A percentile compares a stretch with the other conserved stretches of the same genome.
Conservation (phyloP, 1,284 basidiomycete species). For the Rugosomyces carneus region DNA sequence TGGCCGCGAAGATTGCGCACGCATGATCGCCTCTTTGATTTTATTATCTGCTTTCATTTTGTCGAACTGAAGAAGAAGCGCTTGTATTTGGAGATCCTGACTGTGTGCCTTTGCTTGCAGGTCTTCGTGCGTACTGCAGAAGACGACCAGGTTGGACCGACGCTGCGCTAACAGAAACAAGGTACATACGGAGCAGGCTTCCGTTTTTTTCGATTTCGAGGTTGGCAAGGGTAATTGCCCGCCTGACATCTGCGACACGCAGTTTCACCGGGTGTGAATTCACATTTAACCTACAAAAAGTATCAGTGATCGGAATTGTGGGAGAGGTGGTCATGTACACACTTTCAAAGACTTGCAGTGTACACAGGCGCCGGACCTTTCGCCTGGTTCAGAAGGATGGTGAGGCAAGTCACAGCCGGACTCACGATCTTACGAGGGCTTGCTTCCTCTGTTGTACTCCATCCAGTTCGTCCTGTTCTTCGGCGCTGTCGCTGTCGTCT, state of each 20-base stretch:
- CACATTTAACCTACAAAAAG: conserved; percentile 42
- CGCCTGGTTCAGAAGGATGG: not conserved
- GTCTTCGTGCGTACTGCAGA: conserved; percentile 50
- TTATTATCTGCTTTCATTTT: conserved; percentile 35
- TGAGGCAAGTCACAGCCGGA: conserved; percentile 1
- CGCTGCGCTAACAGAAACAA: not conserved
- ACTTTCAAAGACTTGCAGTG: conserved; percentile 60
- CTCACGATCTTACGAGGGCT: conserved; percentile 23
- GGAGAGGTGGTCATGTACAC: not conserved
- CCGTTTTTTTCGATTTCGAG: conserved; percentile 49
- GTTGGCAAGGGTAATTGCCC: conserved; percentile 41
- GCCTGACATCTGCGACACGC: conserved; percentile 41
- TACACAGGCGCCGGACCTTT: conserved; percentile 43
- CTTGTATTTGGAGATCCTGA: conserved; percentile 44
- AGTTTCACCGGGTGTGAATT: conserved; percentile 37
- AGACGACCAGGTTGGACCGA: not conserved
- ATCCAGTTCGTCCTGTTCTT: conserved; percentile 14
- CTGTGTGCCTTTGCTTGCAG: conserved; percentile 40
- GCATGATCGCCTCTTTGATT: conserved; percentile 35
- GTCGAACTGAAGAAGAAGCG: conserved; percentile 42
- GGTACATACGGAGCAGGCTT: conserved; percentile 44
- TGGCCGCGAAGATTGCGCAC: conserved; percentile 20
- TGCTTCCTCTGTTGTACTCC: conserved; percentile 10
- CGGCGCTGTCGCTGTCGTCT: conserved; percentile 22
- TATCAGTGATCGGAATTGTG: not conserved